A percentile compares a stretch with the other conserved stretches of the same genome.
phyloP scores from a whole-genome alignment of 108 stramenopile genomes.

The Nitzschia sp. region DNA sequence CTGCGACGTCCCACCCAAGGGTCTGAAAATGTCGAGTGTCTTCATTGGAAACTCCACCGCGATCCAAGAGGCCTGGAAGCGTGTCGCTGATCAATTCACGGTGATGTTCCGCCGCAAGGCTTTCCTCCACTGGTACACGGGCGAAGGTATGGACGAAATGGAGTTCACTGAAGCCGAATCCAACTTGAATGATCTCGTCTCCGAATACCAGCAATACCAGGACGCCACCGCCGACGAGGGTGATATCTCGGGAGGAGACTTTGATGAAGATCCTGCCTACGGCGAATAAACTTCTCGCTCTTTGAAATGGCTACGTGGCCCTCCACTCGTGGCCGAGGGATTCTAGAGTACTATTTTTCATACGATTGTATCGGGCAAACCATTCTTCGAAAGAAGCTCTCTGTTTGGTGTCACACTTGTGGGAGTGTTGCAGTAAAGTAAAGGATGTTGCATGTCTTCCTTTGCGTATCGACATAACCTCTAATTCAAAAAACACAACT shows the following conservation, averaged over 20 bases:
- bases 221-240: slow-evolving; percentile 83
- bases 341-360: slow-evolving; percentile 8
- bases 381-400: slow-evolving; percentile 11
- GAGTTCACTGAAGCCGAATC: slow-evolving; percentile 96
- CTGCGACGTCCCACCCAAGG: slow-evolving; percentile 97
- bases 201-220: slow-evolving; percentile 96
- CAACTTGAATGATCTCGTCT: slow-evolving; percentile 95
- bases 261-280: slow-evolving; percentile 44
- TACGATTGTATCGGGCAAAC: too few species aligned
- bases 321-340: slow-evolving; percentile 19
- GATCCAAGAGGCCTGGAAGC: slow-evolving; percentile 93
- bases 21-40: slow-evolving; percentile 90
- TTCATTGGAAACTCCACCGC: slow-evolving; percentile 97
- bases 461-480: neutral
- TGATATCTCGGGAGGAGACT: slow-evolving; percentile 73
- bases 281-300: neutral
- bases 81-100: slow-evolving; percentile 89
- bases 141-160: slow-evolving; percentile 96
- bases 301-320: slow-evolving; percentile 5
- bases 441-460: slow-evolving; percentile 9
- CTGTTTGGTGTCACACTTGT: slow-evolving; percentile 20
- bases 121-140: slow-evolving; percentile 93
- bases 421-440: slow-evolving; percentile 21
- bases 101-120: slow-evolving; percentile 96
- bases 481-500: neutral